Percentiles rank a stretch among this genome's conserved stretches.
Evolutionary conservation across 177 flowering plant species (phyloP).

Genomic region (Tripterygium wilfordii): DNA sequence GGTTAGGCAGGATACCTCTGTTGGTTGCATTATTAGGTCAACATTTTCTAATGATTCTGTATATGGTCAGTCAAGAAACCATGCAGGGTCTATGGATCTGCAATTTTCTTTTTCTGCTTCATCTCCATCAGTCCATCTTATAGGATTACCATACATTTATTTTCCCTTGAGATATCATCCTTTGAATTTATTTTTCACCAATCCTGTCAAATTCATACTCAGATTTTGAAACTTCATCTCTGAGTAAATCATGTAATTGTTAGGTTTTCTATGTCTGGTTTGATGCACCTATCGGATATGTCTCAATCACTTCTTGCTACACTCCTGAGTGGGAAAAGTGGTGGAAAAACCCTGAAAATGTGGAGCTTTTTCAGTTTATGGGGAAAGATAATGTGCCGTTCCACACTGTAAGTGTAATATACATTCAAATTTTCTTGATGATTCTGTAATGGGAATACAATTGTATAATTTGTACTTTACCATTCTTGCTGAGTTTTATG

Average conservation of each 20-base stretch:
- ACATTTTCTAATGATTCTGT: no score
- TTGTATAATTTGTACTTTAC: no score
- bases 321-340: conserved; percentile 73
- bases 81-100: background rate
- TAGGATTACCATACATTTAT: no score
- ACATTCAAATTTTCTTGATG: background rate
- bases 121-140: no score
- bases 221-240: background rate
- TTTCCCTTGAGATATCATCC: no score
- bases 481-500: no score
- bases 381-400: conserved; percentile 99
- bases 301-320: conserved; percentile 68
- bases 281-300: conserved; percentile 80
- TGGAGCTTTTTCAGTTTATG: conserved; percentile 95
- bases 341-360: conserved; percentile 96
- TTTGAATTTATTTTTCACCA: no score
- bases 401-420: conserved; percentile 70
- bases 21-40: no score
- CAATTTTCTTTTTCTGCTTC: background rate
- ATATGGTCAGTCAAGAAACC: no score
- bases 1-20: conserved; percentile 33
- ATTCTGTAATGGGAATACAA: background rate
- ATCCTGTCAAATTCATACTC: no score
- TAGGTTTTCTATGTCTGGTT: conserved; percentile 90
- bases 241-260: background rate